phyloP scores from a whole-genome alignment of 2,329 filamentous ascomycete species.

The Alternaria brassicicola region DNA sequence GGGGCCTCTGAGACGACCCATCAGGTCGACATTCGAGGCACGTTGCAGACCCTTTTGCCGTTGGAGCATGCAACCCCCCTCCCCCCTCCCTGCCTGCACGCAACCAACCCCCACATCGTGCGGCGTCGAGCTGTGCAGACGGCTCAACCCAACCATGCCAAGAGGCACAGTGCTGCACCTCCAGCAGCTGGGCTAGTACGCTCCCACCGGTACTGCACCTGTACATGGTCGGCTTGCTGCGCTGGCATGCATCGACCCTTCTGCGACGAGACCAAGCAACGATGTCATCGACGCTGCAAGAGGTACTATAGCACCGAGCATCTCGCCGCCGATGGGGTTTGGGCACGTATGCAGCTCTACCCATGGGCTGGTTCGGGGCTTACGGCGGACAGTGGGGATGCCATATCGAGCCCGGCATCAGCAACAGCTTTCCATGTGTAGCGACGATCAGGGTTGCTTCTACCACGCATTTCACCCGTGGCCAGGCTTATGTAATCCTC shows the following conservation, averaged over 20 bases:
- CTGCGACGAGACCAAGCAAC: not conserved
- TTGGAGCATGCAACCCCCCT: not conserved
- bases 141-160: constrained; percentile 3
- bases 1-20: constrained; percentile 3
- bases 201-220: not conserved
- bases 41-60: not conserved
- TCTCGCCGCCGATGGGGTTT: constrained; percentile 2
- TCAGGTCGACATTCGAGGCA: not conserved
- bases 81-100: no score
- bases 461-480: constrained; percentile 15
- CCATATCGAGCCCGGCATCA: constrained; percentile 7
- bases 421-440: not conserved
- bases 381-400: not conserved
- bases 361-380: constrained; percentile 8
- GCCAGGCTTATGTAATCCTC: constrained; percentile 11
- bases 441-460: constrained; percentile 9
- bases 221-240: constrained; percentile 3
- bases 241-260: constrained; percentile 8
- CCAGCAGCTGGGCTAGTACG: not conserved
- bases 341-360: constrained; percentile 8
- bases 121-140: not conserved
- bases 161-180: constrained; percentile 8
- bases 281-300: not conserved
- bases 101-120: not conserved
- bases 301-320: not conserved